phyloP scores from a whole-genome alignment of 495 filamentous ascomycete species.

The Penicillium manginii region DNA sequence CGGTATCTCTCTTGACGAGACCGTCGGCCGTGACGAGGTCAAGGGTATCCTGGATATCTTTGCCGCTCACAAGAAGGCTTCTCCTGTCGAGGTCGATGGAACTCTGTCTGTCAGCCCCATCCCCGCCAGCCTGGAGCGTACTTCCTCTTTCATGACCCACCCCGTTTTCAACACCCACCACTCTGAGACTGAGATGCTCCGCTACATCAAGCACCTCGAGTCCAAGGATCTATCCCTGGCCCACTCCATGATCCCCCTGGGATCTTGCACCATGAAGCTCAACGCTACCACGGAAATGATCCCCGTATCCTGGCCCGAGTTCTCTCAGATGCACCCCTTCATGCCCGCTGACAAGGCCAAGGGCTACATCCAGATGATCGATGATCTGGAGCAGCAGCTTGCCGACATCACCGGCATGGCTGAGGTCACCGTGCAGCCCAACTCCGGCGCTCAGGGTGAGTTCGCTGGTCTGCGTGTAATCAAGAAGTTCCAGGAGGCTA shows the following conservation, averaged over 20 bases:
- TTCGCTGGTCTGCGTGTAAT: conserved; percentile 94
- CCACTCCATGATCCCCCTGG: conserved; percentile 99
- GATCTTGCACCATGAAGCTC: conserved; percentile 99
- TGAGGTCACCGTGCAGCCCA: conserved; percentile 88
- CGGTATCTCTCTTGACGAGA: conserved; percentile 76
- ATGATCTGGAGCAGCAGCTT: conserved; percentile 75
- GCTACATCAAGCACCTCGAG: conserved; percentile 93
- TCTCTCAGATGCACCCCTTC: conserved; percentile 87
- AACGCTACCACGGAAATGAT: conserved; percentile 96
- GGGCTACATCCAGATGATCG: conserved; percentile 72
- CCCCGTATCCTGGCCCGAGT: conserved; percentile 82
- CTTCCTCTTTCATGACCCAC: conserved; percentile 79
- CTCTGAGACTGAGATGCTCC: conserved; percentile 93
- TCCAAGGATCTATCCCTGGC: conserved; percentile 94
- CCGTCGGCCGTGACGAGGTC: conserved; percentile 63
- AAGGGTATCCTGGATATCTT: conserved; percentile 64
- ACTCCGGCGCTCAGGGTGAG: conserved; percentile 96
- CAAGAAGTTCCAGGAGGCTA: conserved; percentile 78
- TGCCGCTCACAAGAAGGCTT: conserved; percentile 42
- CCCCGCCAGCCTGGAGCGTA: conserved; percentile 69
- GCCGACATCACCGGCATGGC: conserved; percentile 89
- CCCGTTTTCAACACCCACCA: conserved; percentile 97
- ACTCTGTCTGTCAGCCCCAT: conserved; percentile 52
- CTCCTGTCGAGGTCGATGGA: conserved; percentile 42
- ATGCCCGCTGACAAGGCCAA: conserved; percentile 62